Base-by-base conservation (phyloP, 345 rosid species). In the Gossypium anomalum region DNA sequence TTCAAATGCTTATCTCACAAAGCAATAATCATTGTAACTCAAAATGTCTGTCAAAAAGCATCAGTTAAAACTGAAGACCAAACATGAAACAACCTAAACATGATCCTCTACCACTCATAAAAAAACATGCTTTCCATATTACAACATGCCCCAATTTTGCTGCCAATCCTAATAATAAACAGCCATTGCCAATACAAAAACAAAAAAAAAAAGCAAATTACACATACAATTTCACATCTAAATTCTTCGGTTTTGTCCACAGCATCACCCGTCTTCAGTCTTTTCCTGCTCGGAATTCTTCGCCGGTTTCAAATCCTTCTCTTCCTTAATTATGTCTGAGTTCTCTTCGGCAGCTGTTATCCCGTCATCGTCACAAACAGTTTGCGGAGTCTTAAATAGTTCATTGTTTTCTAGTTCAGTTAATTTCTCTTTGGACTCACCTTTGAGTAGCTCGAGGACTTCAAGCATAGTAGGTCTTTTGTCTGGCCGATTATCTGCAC, bases 401-500 rank as follows among this genome's bases (percentile, higher is more conserved):
- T 89, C 93, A 53, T 87, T 75, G 53, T 79, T 86, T 80, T 92
- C 93, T 43, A 91, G 83, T 77, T 91, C 83, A 52, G 84, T 41
- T 15, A 90, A 70, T 80, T 84, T 86, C 65, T 86, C 86, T 69
- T 84, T 84, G 6, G 89, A 77, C 62, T 89, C 90, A 57, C 91
- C 93, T 73, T 85, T 88, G 75, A 91, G 81, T 15, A 89, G 84
- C 51, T 87, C 90, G 19, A 91, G 69, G 62, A 88, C 93, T 73
- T 91, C 89, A 0, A 88, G 83, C 83, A 89, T 91, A 15, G 87
- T 86, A 9, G 90, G 92, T 79, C 93, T 85, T 78, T 83, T 87
- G 82, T 85, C 89, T 0, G 93, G 85, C 75, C 51, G 84, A 72
- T 62, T 84, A 12, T 89, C 87, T 12, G 91, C 81, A 19, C 90